A percentile compares a stretch with the other conserved stretches of the same genome.
phyloP scores from a whole-genome alignment of 495 filamentous ascomycete genomes.

The Penicillium salamii region DNA sequence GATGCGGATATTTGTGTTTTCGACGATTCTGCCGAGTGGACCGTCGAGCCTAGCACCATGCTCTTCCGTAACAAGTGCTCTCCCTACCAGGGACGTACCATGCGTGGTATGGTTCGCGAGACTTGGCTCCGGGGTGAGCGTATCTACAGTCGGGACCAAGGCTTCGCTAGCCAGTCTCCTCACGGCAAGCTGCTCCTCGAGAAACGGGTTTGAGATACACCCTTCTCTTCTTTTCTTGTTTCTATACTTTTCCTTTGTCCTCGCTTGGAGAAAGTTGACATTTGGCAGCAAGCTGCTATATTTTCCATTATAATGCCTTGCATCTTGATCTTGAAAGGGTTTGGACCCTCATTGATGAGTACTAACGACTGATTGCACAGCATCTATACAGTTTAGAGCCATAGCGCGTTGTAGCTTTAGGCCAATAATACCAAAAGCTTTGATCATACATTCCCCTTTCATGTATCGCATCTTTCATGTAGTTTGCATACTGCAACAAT shows the following conservation, averaged over 20 bases:
- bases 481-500: not conserved
- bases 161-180: constrained; percentile 58
- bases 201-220: constrained; percentile 40
- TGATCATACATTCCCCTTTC: not conserved
- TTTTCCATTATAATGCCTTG: constrained; percentile 3
- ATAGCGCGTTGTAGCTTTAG: constrained; percentile 26
- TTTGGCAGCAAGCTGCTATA: constrained; percentile 6
- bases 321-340: constrained; percentile 13
- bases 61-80: constrained; percentile 93
- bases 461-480: not conserved
- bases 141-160: constrained; percentile 63
- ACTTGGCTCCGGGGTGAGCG: constrained; percentile 83
- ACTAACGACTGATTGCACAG: constrained; percentile 32
- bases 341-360: constrained; percentile 17
- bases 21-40: constrained; percentile 77
- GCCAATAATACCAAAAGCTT: constrained; percentile 19
- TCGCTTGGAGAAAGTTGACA: constrained; percentile 14
- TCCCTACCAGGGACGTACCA: constrained; percentile 81
- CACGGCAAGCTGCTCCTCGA: constrained; percentile 62
- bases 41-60: constrained; percentile 67
- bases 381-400: constrained; percentile 33
- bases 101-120: constrained; percentile 80
- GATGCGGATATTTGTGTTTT: constrained; percentile 94
- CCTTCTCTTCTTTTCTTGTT: constrained; percentile 15
- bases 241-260: constrained; percentile 15